A percentile compares a stretch with the other conserved stretches of the same genome.
These are phyloP conservation scores for Conidiobolus coronatus DNA, from an alignment of 371 early-diverging fungal genomes.

Conservation along the genomic window DNA sequence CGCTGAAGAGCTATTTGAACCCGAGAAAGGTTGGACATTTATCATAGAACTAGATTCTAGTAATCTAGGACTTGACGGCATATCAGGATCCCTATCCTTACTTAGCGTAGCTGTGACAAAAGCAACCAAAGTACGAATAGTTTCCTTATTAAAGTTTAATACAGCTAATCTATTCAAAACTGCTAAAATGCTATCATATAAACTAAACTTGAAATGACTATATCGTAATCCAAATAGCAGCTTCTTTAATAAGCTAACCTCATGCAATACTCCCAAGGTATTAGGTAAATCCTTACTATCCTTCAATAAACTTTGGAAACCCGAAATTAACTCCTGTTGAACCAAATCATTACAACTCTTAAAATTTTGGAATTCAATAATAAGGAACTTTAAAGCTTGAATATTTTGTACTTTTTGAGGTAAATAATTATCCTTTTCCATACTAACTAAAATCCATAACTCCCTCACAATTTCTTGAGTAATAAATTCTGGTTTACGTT, in stretches of 20 bases:
- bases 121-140: conserved; percentile 32
- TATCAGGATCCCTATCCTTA: conserved; percentile 14
- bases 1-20: too few species aligned
- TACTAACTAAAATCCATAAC: background rate
- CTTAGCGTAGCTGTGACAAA: conserved; percentile 41
- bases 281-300: conserved; percentile 29
- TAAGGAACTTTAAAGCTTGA: conserved; percentile 31
- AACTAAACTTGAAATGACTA: conserved; percentile 27
- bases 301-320: conserved; percentile 32
- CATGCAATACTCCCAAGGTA: background rate
- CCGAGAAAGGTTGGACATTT: too few species aligned
- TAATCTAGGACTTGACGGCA: background rate
- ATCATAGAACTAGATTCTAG: background rate
- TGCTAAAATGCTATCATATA: conserved; percentile 23
- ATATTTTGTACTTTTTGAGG: conserved; percentile 38
- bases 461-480: conserved; percentile 9
- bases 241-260: conserved; percentile 29
- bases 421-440: background rate
- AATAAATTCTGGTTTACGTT: conserved; percentile 30
- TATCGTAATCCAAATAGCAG: conserved; percentile 30
- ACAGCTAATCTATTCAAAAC: conserved; percentile 29
- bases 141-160: conserved; percentile 34
- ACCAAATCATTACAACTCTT: conserved; percentile 26
- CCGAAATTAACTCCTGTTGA: conserved; percentile 32
- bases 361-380: conserved; percentile 54